Evolutionary conservation across 2,329 filamentous ascomycete genomes (phyloP).

Genomic region (Chaetomiaceae sp.): DNA sequence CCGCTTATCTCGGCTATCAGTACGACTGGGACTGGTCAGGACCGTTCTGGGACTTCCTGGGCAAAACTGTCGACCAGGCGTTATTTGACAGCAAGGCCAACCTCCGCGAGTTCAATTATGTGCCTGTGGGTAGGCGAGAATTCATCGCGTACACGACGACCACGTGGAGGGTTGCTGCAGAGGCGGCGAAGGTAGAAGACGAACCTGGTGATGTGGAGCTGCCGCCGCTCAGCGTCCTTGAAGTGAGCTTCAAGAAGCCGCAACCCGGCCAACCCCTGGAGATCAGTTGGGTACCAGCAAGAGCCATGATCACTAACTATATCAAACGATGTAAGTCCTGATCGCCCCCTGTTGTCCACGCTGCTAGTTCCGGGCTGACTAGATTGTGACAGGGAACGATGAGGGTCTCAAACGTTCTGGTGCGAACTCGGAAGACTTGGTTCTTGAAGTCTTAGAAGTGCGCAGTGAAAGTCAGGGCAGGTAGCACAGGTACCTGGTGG

Average conservation of each 20-base stretch:
- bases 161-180: conserved; percentile 1
- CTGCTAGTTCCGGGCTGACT: too few relatives aligned
- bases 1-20: conserved; percentile 10
- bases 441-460: too few relatives aligned
- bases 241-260: conserved; percentile 12
- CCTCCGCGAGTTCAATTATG: conserved; percentile 6
- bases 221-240: conserved; percentile 4
- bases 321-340: conserved; percentile 9
- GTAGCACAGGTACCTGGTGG: too few relatives aligned
- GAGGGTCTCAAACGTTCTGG: too few relatives aligned
- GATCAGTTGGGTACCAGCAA: conserved; percentile 8
- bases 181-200: background rate
- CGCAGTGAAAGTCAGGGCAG: too few relatives aligned
- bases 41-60: conserved; percentile 13
- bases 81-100: conserved; percentile 4
- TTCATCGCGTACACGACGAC: conserved; percentile 10
- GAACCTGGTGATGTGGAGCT: background rate
- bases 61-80: conserved; percentile 6
- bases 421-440: too few relatives aligned
- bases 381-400: too few relatives aligned
- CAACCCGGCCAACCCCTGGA: conserved; percentile 9
- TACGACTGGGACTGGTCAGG: conserved; percentile 9
- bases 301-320: conserved; percentile 1
- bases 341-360: too few relatives aligned
- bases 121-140: conserved; percentile 1